Base-by-base conservation (phyloP, 257 asterid species). In the Primulina huaijiensis region DNA sequence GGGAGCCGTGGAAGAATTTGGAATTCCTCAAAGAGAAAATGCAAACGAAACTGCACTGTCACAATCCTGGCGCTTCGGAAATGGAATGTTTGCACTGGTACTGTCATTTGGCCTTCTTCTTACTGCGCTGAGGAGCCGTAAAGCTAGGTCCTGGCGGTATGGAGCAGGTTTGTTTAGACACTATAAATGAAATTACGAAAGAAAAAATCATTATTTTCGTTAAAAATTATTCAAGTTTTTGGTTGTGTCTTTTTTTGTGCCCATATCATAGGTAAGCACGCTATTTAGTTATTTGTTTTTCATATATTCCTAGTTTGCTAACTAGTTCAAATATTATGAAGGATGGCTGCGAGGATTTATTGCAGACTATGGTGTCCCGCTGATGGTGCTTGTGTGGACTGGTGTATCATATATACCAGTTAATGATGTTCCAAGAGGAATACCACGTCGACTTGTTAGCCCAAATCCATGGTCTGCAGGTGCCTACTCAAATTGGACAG, bases 381-480 rank as follows among this genome's bases (percentile, higher is more conserved):
- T 94, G 34, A 89, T 94, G 97, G 97, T 94, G 72, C 82, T 94
- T 11, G 88, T 88, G 40, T 94, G 97, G 97, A 91, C 99, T 56
- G 97, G 85, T 40, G 75, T 91, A 20, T 91, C 97, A 17, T 94
- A 94, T 62, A 91, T 88, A 73, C 97, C 97, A 0, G 87, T 72
- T 33, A 77, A 75, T 59, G 85, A 80, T 72, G 90, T 94, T 67
- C 99, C 99, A n/a, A 73, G 6, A 43, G 96, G 97, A 62, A 87
- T 91, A 31, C 97, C 97, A 1, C 74, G 99, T 57, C 85, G 99
- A 23, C 96, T 94, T n/a, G 76, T 86, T 77, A 94, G 99, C 86
- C 99, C 99, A 53, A 88, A 89, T 77, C 99, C 97, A 64, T 94
- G 99, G 99, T 89, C 97, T n/a, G 73, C 90, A 33, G 99, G 99